Evolutionary conservation across 139 green algal species (phyloP).

Genomic region (Dunaliella primolecta): DNA sequence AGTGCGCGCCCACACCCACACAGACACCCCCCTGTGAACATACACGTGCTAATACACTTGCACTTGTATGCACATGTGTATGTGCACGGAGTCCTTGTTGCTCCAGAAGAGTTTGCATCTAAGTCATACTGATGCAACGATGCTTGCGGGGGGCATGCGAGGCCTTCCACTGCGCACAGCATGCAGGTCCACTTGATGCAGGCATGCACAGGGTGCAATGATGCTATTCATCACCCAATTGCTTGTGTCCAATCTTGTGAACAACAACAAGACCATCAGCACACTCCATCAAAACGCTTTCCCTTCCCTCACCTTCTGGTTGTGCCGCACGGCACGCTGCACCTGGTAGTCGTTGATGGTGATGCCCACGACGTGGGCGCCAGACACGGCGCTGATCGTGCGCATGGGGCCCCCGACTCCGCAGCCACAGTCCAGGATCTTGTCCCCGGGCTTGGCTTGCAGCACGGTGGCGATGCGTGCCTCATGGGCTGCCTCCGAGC

Average conservation of each 20-base stretch:
- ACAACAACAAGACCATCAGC: constrained; percentile 1
- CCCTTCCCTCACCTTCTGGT: constrained; percentile 64
- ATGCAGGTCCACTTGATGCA: too few relatives aligned
- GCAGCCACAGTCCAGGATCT: constrained; percentile 90
- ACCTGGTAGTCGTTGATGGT: constrained; percentile 98
- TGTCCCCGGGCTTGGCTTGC: constrained; percentile 67
- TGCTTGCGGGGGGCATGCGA: too few relatives aligned
- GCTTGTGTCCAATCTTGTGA: background rate
- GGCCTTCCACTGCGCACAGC: too few relatives aligned
- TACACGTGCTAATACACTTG: too few relatives aligned
- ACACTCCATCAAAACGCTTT: background rate
- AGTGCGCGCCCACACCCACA: too few relatives aligned
- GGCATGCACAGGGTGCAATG: too few relatives aligned
- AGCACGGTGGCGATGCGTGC: constrained; percentile 69
- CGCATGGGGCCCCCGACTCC: constrained; percentile 97
- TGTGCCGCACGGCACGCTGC: constrained; percentile 73
- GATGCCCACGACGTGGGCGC: constrained; percentile 89
- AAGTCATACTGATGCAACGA: too few relatives aligned
- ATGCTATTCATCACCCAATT: too few relatives aligned
- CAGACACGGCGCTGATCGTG: constrained; percentile 77
- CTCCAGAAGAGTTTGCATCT: too few relatives aligned
- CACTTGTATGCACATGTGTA: too few relatives aligned
- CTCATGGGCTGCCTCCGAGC: constrained; percentile 86
- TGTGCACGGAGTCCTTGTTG: too few relatives aligned
- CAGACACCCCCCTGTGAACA: too few relatives aligned